Conservation (phyloP, 2,329 filamentous ascomycete species). For the Ascosphaera aggregata region DNA sequence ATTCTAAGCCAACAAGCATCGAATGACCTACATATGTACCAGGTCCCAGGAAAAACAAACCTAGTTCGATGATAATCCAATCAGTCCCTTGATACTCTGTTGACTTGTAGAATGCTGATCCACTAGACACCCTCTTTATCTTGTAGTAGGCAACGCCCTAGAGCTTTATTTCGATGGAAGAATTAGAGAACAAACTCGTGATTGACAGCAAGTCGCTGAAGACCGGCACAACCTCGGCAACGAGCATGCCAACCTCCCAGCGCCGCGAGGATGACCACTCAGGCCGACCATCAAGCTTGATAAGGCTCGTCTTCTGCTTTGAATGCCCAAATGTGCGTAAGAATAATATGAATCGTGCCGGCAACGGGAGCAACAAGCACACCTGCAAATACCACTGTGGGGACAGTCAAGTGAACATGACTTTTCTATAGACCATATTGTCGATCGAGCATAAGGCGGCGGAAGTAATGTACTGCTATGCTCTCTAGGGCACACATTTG, state of each 20-base stretch:
- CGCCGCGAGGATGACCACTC: slow-evolving; percentile 47
- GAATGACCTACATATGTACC: slow-evolving; percentile 44
- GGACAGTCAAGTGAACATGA: slow-evolving; percentile 92
- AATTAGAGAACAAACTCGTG: slow-evolving; percentile 59
- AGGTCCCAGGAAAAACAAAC: slow-evolving; percentile 56
- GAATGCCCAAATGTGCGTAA: slow-evolving; percentile 69
- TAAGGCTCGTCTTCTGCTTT: slow-evolving; percentile 59
- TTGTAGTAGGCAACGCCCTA: slow-evolving; percentile 29
- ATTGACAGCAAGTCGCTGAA: slow-evolving; percentile 45
- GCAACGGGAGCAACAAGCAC: slow-evolving; percentile 81
- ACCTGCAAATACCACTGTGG: slow-evolving; percentile 77
- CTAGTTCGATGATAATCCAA: slow-evolving; percentile 43
- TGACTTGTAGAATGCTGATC: slow-evolving; percentile 18
- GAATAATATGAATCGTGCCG: slow-evolving; percentile 72
- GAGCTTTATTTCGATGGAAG: slow-evolving; percentile 67
- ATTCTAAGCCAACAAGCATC: slow-evolving; percentile 17
- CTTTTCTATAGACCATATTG: slow-evolving; percentile 55
- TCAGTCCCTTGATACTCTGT: slow-evolving; percentile 20
- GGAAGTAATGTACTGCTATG: slow-evolving; percentile 68
- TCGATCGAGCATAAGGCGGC: slow-evolving; percentile 72
- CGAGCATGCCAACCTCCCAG: slow-evolving; percentile 81
- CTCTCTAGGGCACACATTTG: slow-evolving; percentile 66
- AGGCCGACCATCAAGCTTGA: slow-evolving; percentile 58
- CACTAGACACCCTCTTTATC: slow-evolving; percentile 20
- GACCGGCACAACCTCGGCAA: slow-evolving; percentile 83